Base-by-base conservation (phyloP, 495 filamentous ascomycete species). In the Penicillium nucicola region DNA sequence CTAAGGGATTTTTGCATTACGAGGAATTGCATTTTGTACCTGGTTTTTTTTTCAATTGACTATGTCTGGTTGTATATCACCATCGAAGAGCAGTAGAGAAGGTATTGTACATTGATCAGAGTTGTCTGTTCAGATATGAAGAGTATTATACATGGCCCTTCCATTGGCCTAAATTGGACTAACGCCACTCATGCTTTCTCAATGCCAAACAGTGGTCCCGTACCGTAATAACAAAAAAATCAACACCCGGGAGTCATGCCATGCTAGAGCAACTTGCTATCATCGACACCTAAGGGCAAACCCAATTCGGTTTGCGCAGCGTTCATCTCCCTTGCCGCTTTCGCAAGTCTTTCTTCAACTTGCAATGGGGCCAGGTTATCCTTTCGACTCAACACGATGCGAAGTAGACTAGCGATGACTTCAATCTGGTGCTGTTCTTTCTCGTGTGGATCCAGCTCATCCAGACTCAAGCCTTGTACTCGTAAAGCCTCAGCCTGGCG, bases 311-410 rank as follows among this genome's bases (percentile, higher is more conserved):
- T 52, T 6, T 57, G 66, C 9, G 47, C 38, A 13, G 79, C 74
- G 6, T 77, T 76, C 82, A 86, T 84, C 48, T 84, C 79, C 39
- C 49, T 45, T 13, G 81, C 80, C 17, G 77, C 78, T 17, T 63
- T 53, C 18, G 60, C 57, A 19, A 85, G 62, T 34, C 74, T 61
- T 3, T 64, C 56, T 41, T 81, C 70, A n/a, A 72, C 60, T 4
- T 52, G 55, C 19, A 51, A 32, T 35, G 73, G 60, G n/a, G 64
- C 55, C 33, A 63, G 36, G 40, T 53, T 46, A 12, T 65, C 64
- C 9, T 66, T 69, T 56, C 72, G 77, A 30, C 69, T 63, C 67
- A 84, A 60, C n/a, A 80, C 71, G 17, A 76, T 64, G 15, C 73
- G 66, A 6, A 85, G 65, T 25, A 83, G 64, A 53, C 72, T 72